A percentile compares a stretch with the other conserved stretches of the same genome.
phyloP scores from a whole-genome alignment of 441 rosid species.

The Erodium texanum region DNA sequence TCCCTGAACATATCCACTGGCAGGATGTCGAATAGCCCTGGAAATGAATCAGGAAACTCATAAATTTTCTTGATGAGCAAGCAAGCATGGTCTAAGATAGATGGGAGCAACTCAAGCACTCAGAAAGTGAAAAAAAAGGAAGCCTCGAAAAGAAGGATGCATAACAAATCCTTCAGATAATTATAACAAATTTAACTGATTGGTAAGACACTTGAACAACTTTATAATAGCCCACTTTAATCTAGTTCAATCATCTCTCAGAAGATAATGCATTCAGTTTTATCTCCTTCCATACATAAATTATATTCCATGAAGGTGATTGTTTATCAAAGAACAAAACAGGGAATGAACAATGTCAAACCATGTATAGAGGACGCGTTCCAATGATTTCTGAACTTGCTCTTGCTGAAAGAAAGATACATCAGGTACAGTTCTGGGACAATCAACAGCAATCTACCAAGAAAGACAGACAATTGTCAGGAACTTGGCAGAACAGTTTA shows the following conservation, averaged over 20 bases:
- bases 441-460: constrained; percentile 89
- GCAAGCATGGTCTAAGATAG: neutral
- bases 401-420: constrained; percentile 87
- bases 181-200: neutral
- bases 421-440: constrained; percentile 97
- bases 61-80: neutral
- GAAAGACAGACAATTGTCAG: constrained; percentile 20
- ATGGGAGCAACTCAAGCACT: neutral
- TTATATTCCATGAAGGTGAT: neutral
- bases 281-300: neutral
- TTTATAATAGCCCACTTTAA: neutral
- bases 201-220: neutral
- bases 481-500: neutral
- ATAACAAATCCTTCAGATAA: neutral
- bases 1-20: constrained; percentile 97
- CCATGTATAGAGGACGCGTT: constrained; percentile 95
- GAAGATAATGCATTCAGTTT: constrained; percentile 1
- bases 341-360: constrained; percentile 26
- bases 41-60: constrained; percentile 22
- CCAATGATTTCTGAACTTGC: constrained; percentile 94
- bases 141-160: too few species aligned
- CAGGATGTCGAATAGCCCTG: constrained; percentile 99
- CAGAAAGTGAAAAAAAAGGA: too few species aligned
- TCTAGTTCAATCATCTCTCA: neutral
- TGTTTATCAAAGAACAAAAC: neutral